phyloP scores from a whole-genome alignment of 371 early-diverging fungal species.

The Mucor circinelloides region DNA sequence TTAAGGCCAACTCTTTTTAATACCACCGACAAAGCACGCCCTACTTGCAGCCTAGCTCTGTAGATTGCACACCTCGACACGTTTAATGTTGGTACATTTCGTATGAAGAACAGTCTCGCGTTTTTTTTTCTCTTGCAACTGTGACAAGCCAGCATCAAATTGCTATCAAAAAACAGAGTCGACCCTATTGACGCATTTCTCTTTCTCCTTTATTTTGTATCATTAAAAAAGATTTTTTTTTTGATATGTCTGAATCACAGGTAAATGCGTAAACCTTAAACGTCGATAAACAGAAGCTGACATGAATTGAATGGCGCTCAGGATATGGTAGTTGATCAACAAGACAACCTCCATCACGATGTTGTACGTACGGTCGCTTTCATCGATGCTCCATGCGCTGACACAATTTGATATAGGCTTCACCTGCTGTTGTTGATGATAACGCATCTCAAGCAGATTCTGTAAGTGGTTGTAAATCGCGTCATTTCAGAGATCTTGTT shows the following conservation, averaged over 20 bases:
- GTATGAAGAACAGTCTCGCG: constrained; percentile 9
- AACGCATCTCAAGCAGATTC: constrained; percentile 21
- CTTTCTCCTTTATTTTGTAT: not conserved
- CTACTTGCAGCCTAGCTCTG: not conserved
- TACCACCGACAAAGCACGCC: not conserved
- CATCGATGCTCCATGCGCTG: not conserved
- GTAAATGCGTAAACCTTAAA: not conserved
- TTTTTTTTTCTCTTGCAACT: constrained; percentile 3
- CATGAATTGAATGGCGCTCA: not conserved
- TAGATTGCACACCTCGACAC: not conserved
- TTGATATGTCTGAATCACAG: constrained; percentile 8
- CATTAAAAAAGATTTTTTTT: not conserved
- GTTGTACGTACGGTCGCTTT: constrained; percentile 2
- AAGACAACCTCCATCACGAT: constrained; percentile 11
- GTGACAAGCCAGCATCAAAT: constrained; percentile 7
- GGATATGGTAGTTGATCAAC: constrained; percentile 20
- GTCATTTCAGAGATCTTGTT: not conserved
- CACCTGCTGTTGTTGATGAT: constrained; percentile 15
- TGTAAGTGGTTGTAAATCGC: constrained; percentile 3
- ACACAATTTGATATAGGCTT: constrained; percentile 4
- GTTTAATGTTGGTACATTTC: not conserved
- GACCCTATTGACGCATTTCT: not conserved
- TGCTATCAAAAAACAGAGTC: not conserved
- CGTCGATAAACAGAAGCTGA: no score
- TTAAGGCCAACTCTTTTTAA: no score